Evolutionary conservation across 2,329 filamentous ascomycete genomes (phyloP).

Genomic region (Pseudocercospora fijiensis): DNA sequence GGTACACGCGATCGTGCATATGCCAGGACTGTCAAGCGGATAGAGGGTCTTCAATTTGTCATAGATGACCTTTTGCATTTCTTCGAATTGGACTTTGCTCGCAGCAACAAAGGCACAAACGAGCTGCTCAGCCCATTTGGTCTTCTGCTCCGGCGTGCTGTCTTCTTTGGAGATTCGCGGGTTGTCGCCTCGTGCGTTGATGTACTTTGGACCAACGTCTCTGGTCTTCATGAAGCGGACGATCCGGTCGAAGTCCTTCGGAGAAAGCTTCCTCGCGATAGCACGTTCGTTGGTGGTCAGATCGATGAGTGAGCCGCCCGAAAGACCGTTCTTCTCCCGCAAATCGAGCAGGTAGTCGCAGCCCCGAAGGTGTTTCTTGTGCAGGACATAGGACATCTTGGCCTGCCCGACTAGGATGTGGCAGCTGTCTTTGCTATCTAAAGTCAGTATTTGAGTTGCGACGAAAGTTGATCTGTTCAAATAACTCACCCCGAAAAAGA

Average conservation of each 20-base stretch:
- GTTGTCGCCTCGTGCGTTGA: slow-evolving; percentile 10
- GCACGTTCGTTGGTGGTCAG: slow-evolving; percentile 11
- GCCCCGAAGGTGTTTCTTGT: neutral
- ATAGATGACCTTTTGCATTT: slow-evolving; percentile 21
- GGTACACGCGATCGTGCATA: slow-evolving; percentile 17
- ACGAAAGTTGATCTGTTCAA: neutral
- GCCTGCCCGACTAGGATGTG: slow-evolving; percentile 6
- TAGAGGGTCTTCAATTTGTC: slow-evolving; percentile 22
- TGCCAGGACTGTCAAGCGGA: slow-evolving; percentile 14
- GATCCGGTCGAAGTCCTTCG: slow-evolving; percentile 10
- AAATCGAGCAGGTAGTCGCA: slow-evolving; percentile 13
- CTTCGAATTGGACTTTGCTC: slow-evolving; percentile 20
- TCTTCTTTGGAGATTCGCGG: neutral
- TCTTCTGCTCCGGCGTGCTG: slow-evolving; percentile 11
- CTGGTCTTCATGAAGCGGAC: slow-evolving; percentile 12
- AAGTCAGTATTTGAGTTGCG: neutral
- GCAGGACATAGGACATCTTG: neutral
- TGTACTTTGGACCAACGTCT: slow-evolving; percentile 17
- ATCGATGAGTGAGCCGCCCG: slow-evolving; percentile 11
- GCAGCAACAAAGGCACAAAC: slow-evolving; percentile 22
- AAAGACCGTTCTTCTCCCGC: neutral
- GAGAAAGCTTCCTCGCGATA: neutral
- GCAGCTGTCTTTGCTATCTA: neutral
- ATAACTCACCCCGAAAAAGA: neutral
- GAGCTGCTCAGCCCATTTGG: slow-evolving; percentile 13